Conservation (phyloP, 805 yeast genomes). For the Sugiyamaella valdiviana region DNA sequence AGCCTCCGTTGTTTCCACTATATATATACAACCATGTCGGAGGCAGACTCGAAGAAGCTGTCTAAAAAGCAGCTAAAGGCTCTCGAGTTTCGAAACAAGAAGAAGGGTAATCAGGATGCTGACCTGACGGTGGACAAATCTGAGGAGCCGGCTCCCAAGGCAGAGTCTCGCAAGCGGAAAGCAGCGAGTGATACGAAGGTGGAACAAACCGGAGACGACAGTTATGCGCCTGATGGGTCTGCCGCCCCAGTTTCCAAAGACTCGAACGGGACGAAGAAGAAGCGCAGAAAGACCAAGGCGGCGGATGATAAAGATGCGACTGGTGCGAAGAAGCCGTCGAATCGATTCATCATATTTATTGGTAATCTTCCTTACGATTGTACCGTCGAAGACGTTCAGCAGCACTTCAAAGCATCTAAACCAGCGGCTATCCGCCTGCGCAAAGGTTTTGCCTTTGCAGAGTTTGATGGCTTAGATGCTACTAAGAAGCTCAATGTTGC, state of each 20-base stretch:
- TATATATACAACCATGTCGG: background rate
- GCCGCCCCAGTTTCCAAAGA: constrained; percentile 17
- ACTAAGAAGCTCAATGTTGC: constrained; percentile 80
- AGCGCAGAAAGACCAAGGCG: constrained; percentile 6
- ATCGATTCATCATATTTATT: constrained; percentile 75
- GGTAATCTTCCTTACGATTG: constrained; percentile 82
- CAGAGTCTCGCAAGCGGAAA: too few species aligned
- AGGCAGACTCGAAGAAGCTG: constrained; percentile 16
- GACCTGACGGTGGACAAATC: constrained; percentile 19
- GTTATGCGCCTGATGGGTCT: background rate
- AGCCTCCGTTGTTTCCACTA: background rate
- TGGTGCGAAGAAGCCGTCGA: constrained; percentile 71
- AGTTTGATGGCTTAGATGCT: constrained; percentile 65
- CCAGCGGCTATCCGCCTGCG: constrained; percentile 79
- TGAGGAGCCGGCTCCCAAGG: too few species aligned
- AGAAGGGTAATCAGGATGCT: constrained; percentile 16
- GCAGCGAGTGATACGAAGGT: constrained; percentile 29
- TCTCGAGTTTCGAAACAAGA: constrained; percentile 22
- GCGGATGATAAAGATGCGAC: constrained; percentile 44
- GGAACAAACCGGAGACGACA: constrained; percentile 13
- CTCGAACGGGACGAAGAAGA: constrained; percentile 47
- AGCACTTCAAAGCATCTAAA: constrained; percentile 61
- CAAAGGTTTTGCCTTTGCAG: constrained; percentile 76
- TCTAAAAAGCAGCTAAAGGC: constrained; percentile 30
- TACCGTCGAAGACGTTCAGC: constrained; percentile 52